Conservation (phyloP, 768 basidiomycete genomes). For the Auriculariales sp. region DNA sequence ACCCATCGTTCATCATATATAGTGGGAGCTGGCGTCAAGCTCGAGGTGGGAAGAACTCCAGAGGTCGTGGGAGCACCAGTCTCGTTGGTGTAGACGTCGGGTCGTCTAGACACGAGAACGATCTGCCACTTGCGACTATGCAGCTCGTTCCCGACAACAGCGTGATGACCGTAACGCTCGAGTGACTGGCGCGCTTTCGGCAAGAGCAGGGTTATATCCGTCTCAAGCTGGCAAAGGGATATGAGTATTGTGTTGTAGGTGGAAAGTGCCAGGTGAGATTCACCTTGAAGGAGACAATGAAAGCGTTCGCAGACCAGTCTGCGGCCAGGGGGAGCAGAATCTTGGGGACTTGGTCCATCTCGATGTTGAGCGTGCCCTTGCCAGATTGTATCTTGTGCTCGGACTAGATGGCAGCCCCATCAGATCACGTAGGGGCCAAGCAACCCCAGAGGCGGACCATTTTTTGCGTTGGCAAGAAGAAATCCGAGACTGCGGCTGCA, state of each 20-base stretch:
- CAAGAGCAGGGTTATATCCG: slow-evolving; percentile 65
- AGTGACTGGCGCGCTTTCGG: slow-evolving; percentile 84
- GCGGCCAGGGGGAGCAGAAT: slow-evolving; percentile 84
- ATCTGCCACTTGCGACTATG: slow-evolving; percentile 83
- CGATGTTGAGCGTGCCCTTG: slow-evolving; percentile 81
- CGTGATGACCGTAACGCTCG: slow-evolving; percentile 89
- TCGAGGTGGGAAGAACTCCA: slow-evolving; percentile 1
- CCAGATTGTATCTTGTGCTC: slow-evolving; percentile 98
- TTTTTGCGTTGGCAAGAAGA: slow-evolving; percentile 83
- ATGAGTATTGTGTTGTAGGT: background rate
- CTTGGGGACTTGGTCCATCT: slow-evolving; percentile 99
- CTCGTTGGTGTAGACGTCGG: background rate
- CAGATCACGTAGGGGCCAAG: background rate
- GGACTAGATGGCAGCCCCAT: slow-evolving; percentile 34
- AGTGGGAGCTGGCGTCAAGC: slow-evolving; percentile 8
- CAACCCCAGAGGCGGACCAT: slow-evolving; percentile 40
- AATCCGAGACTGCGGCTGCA: slow-evolving; percentile 95
- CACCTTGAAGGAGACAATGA: slow-evolving; percentile 96
- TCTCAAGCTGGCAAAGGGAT: slow-evolving; percentile 62
- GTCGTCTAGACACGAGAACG: slow-evolving; percentile 60
- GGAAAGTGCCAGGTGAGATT: slow-evolving; percentile 1
- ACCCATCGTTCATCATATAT: slow-evolving; percentile 11
- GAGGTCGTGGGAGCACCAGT: slow-evolving; percentile 7
- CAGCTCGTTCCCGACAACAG: slow-evolving; percentile 95
- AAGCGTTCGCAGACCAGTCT: slow-evolving; percentile 85